phyloP scores from a whole-genome alignment of 495 filamentous ascomycete species.

The Bacidia gigantensis region DNA sequence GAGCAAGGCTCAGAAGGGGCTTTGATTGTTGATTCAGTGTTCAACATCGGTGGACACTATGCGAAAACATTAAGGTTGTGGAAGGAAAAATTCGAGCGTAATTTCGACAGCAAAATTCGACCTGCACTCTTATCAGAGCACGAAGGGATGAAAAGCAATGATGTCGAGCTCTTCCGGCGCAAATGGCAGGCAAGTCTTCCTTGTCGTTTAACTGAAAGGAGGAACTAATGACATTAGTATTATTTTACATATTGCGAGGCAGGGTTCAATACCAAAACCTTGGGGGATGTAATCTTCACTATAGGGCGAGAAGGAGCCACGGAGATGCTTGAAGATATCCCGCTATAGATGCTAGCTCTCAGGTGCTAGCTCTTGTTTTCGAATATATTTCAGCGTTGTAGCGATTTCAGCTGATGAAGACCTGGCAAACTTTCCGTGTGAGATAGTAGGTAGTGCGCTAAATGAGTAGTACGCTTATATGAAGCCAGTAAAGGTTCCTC shows the following conservation, averaged over 20 bases:
- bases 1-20: constrained; percentile 40
- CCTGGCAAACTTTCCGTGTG: too few relatives aligned
- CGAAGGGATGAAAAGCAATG: constrained; percentile 38
- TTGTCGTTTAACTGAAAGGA: too few relatives aligned
- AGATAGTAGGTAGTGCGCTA: too few relatives aligned
- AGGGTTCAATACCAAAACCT: constrained; percentile 53
- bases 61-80: constrained; percentile 53
- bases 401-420: too few relatives aligned
- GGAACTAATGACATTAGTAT: too few relatives aligned
- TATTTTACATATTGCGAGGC: constrained; percentile 65
- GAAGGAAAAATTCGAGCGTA: constrained; percentile 46
- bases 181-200: constrained; percentile 47
- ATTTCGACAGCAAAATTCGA: constrained; percentile 43
- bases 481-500: too few relatives aligned
- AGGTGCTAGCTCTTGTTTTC: neutral
- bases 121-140: constrained; percentile 40
- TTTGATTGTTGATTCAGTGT: constrained; percentile 46
- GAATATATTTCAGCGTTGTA: neutral
- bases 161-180: constrained; percentile 48
- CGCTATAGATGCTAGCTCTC: constrained; percentile 32
- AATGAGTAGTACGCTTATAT: too few relatives aligned
- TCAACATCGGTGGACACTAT: constrained; percentile 61
- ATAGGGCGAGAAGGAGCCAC: constrained; percentile 50
- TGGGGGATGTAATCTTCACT: constrained; percentile 56
- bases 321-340: constrained; percentile 54